Conservation (phyloP, 1,284 basidiomycete species). For the Singerocomus inundabilis region DNA sequence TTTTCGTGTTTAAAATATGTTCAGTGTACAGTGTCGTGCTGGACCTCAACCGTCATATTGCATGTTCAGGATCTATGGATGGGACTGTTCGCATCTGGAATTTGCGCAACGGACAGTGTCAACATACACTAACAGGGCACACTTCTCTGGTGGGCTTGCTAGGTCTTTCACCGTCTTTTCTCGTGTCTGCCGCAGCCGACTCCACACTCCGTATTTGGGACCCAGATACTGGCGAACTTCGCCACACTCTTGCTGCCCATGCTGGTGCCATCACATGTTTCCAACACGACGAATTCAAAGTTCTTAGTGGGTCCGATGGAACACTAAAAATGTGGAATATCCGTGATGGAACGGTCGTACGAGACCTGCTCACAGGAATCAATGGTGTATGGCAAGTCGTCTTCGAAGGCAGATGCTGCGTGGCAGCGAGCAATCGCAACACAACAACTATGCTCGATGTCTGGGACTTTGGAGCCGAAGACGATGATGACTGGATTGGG, state of each 20-base stretch:
- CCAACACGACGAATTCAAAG: conserved; percentile 96
- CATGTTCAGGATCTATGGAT: conserved; percentile 95
- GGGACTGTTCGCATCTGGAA: conserved; percentile 94
- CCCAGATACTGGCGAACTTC: conserved; percentile 75
- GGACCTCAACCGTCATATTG: conserved; percentile 80
- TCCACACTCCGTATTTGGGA: conserved; percentile 93
- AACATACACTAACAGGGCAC: conserved; percentile 81
- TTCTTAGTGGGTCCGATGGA: conserved; percentile 92
- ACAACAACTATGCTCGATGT: conserved; percentile 80
- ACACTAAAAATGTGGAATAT: conserved; percentile 97
- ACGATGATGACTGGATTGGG: conserved; percentile 56
- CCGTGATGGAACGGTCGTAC: conserved; percentile 75
- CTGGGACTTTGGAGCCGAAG: conserved; percentile 80
- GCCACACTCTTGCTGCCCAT: conserved; percentile 82
- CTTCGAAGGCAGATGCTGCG: conserved; percentile 89
- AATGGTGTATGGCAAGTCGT: conserved; percentile 95
- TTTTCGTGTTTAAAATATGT: conserved; percentile 4
- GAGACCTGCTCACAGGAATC: conserved; percentile 85
- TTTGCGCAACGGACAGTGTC: conserved; percentile 73
- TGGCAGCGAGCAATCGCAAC: conserved; percentile 85
- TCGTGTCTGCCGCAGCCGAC: conserved; percentile 93
- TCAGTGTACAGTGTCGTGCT: conserved; percentile 90
- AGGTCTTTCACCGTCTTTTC: conserved; percentile 81
- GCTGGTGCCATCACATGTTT: conserved; percentile 96
- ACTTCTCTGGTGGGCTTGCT: conserved; percentile 87